These are phyloP conservation scores for Diaporthe ampelina DNA, from an alignment of 2,329 filamentous ascomycete genomes.

Conservation along the genomic window DNA sequence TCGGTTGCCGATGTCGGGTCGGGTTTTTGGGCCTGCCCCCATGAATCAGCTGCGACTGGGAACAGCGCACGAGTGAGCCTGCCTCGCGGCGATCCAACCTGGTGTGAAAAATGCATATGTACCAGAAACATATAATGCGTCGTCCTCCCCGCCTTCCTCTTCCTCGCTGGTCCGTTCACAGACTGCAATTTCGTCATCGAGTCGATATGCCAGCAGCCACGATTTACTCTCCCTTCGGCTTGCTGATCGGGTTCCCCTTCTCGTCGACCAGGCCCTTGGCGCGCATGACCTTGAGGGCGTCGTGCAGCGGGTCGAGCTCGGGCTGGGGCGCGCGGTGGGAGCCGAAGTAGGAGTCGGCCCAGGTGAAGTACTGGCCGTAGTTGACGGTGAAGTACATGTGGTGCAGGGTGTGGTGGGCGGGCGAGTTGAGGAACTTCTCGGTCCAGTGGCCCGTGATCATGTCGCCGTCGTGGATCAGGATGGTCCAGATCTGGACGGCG, in stretches of 20 bases:
- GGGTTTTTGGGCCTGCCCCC: too few species aligned
- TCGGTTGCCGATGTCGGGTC: background rate
- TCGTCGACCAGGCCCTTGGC: slow-evolving; percentile 61
- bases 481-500: slow-evolving; percentile 63
- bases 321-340: slow-evolving; percentile 60
- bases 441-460: slow-evolving; percentile 62
- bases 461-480: slow-evolving; percentile 64
- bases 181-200: background rate
- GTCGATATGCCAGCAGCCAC: background rate
- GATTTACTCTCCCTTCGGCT: slow-evolving; percentile 48
- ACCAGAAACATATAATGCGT: background rate
- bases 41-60: slow-evolving; percentile 20
- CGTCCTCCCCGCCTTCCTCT: too few species aligned
- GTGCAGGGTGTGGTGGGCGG: slow-evolving; percentile 63
- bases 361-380: slow-evolving; percentile 64
- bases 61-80: slow-evolving; percentile 10
- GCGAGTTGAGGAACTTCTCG: slow-evolving; percentile 62
- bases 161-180: background rate
- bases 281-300: slow-evolving; percentile 59
- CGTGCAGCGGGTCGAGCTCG: slow-evolving; percentile 59
- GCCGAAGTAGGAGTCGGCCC: slow-evolving; percentile 60
- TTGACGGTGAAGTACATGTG: slow-evolving; percentile 66
- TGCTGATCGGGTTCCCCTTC: slow-evolving; percentile 55
- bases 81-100: slow-evolving; percentile 24
- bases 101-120: background rate